These are phyloP conservation scores for Rhododendron simsii DNA, from an alignment of 148 eudicot genomes.

Conservation along the genomic window DNA sequence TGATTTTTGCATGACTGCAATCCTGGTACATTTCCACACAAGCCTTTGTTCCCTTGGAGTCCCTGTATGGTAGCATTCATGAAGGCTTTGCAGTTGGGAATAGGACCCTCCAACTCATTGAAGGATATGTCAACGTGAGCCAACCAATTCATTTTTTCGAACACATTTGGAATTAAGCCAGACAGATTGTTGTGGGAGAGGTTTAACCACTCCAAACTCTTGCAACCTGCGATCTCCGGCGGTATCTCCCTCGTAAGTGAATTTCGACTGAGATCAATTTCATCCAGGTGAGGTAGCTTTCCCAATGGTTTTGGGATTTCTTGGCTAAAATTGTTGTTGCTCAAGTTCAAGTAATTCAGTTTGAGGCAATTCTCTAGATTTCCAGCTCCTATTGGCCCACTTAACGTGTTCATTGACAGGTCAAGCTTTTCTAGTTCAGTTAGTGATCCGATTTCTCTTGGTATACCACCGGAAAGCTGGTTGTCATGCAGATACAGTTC, in stretches of 20 bases:
- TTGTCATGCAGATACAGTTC: constrained; percentile 28
- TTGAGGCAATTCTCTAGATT: constrained; percentile 22
- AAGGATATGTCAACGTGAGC: constrained; percentile 23
- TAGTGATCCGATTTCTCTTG: constrained; percentile 28
- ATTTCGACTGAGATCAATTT: constrained; percentile 32
- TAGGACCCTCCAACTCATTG: constrained; percentile 31
- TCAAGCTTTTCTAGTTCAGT: constrained; percentile 28
- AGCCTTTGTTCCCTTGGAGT: constrained; percentile 23
- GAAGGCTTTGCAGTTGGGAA: constrained; percentile 30
- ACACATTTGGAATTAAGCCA: constrained; percentile 27
- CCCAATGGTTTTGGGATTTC: background rate
- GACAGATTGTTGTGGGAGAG: constrained; percentile 34
- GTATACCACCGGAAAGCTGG: constrained; percentile 30
- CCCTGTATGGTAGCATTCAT: constrained; percentile 19
- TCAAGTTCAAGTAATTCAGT: constrained; percentile 13
- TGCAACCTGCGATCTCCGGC: constrained; percentile 9
- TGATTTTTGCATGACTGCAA: constrained; percentile 13
- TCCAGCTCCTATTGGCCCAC: constrained; percentile 23
- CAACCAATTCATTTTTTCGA: constrained; percentile 29
- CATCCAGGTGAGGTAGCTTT: background rate
- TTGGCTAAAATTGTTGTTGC: background rate
- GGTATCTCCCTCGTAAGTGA: constrained; percentile 35
- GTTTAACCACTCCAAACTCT: constrained; percentile 23
- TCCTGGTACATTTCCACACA: constrained; percentile 32
- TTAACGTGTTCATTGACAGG: constrained; percentile 23